A percentile compares a stretch with the other conserved stretches of the same genome.
These are phyloP conservation scores for Cryptococcus sp. DNA, from an alignment of 1,284 basidiomycete genomes.

Conservation along the genomic window DNA sequence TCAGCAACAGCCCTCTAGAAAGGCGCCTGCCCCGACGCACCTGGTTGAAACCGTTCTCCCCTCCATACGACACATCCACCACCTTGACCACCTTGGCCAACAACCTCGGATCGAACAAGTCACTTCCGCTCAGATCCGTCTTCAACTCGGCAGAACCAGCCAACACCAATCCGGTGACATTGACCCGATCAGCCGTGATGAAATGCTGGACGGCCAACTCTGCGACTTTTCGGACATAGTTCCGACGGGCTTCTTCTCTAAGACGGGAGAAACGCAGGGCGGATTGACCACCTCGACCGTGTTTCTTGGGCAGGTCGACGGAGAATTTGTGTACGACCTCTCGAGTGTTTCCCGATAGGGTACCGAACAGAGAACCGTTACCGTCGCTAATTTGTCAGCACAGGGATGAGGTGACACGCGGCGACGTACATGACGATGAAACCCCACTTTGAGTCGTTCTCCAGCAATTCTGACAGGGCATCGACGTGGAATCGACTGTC, in stretches of 20 bases:
- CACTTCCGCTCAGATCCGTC: slow-evolving; percentile 91
- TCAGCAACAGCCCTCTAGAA: background rate
- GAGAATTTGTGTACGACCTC: slow-evolving; percentile 98
- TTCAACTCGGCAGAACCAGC: slow-evolving; percentile 99
- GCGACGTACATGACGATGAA: slow-evolving; percentile 92
- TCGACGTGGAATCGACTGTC: slow-evolving; percentile 99
- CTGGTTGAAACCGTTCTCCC: slow-evolving; percentile 99
- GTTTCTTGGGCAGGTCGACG: slow-evolving; percentile 99
- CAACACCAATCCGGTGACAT: slow-evolving; percentile 92
- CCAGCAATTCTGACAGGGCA: slow-evolving; percentile 90
- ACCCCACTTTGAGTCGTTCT: slow-evolving; percentile 95
- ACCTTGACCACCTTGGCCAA: slow-evolving; percentile 90
- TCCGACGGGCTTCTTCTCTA: slow-evolving; percentile 98
- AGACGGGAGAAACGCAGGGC: slow-evolving; percentile 99
- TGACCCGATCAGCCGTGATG: slow-evolving; percentile 97
- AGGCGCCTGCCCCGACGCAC: too few relatives aligned
- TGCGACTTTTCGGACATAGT: slow-evolving; percentile 98
- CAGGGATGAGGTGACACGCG: background rate
- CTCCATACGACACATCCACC: slow-evolving; percentile 97
- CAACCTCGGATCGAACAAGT: slow-evolving; percentile 90
- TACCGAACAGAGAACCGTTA: slow-evolving; percentile 70
- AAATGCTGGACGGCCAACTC: slow-evolving; percentile 96
- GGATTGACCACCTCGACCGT: slow-evolving; percentile 99
- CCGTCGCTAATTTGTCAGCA: slow-evolving; percentile 41
- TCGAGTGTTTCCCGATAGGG: slow-evolving; percentile 92